These are phyloP conservation scores for Phaeosphaeria sp. DNA, from an alignment of 2,329 filamentous ascomycete genomes.

Conservation along the genomic window DNA sequence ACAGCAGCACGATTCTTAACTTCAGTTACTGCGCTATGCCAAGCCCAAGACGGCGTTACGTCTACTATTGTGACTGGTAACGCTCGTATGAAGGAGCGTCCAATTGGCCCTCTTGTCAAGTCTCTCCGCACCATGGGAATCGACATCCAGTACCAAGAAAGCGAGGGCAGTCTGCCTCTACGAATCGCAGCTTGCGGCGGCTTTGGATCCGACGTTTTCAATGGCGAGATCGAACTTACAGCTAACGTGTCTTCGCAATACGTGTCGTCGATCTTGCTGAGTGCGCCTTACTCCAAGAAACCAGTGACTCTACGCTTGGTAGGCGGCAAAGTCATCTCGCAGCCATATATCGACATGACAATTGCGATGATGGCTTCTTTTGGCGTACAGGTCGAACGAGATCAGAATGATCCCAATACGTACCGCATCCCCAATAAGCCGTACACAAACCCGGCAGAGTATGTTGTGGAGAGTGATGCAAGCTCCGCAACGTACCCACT, in stretches of 20 bases:
- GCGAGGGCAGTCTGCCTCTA: constrained; percentile 82
- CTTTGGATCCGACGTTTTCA: constrained; percentile 68
- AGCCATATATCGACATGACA: constrained; percentile 98
- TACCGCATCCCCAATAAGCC: constrained; percentile 88
- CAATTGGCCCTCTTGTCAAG: constrained; percentile 91
- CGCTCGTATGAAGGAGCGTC: constrained; percentile 92
- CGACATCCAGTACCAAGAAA: constrained; percentile 83
- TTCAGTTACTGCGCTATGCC: constrained; percentile 84
- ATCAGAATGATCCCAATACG: constrained; percentile 80
- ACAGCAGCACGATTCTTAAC: constrained; percentile 96
- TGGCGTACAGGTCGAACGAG: constrained; percentile 79
- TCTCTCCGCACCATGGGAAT: constrained; percentile 87
- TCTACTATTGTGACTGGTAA: constrained; percentile 91
- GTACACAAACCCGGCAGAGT: constrained; percentile 84
- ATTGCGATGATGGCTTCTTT: constrained; percentile 97
- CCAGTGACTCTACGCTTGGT: constrained; percentile 89
- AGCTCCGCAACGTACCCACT: constrained; percentile 97
- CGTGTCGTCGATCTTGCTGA: constrained; percentile 95
- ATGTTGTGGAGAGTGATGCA: constrained; percentile 94
- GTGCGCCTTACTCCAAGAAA: constrained; percentile 93
- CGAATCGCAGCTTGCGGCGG: constrained; percentile 70
- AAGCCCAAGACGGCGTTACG: constrained; percentile 64
- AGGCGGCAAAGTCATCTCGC: constrained; percentile 96
- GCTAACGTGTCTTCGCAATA: constrained; percentile 99
- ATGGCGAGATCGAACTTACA: constrained; percentile 87